Evolutionary conservation across 2,329 filamentous ascomycete genomes (phyloP), one percentile per base, ranked within the genome.

Genomic region (Catunica adiposa): DNA sequence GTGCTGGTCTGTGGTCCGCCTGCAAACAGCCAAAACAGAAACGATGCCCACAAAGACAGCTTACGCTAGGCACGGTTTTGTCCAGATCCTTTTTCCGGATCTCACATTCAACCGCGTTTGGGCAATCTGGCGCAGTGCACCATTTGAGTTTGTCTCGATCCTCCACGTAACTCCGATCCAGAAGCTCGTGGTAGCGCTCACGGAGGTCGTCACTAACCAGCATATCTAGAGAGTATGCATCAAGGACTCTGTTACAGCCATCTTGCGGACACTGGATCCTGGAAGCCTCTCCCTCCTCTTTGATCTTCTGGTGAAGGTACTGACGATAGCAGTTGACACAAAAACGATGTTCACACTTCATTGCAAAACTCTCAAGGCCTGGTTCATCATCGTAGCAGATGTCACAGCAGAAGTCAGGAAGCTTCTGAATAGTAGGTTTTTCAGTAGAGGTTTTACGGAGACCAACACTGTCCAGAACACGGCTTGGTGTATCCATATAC

Each of bases 71-170:
- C 0, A 98, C 92, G 25, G 95, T 78, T 62, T 78, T 83, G 62
- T 81, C 78, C 20, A 98, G 74, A 57, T 96, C 89, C 65, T 88
- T 89, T 70, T 85, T 84, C 71, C 94, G 95, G 58, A 97, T 78
- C 0, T 73, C 73, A 63, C 92, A 98, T 64, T 97, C 86, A 50
- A 98, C 73, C 11, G 90, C 92, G 64, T 92, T 97, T 63, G 86
- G 80, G 69, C 92, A 98, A 67, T 98, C 90, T n/a, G 92, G 92
- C 1, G 90, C 90, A 0, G 92, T 92, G 67, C 92, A 98, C 92
- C 92, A 98, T 67, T 94, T 95, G 59, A 97, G 79, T 56, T 84
- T 84, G 57, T 95, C 89, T 69, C 89, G 95, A 68, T 98, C 90
- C 68, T 98, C 92, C 59, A 98, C 92, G 64, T 95, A 98, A 5